Base-by-base conservation (phyloP, 768 basidiomycete genomes). In the Trametes coccinea region DNA sequence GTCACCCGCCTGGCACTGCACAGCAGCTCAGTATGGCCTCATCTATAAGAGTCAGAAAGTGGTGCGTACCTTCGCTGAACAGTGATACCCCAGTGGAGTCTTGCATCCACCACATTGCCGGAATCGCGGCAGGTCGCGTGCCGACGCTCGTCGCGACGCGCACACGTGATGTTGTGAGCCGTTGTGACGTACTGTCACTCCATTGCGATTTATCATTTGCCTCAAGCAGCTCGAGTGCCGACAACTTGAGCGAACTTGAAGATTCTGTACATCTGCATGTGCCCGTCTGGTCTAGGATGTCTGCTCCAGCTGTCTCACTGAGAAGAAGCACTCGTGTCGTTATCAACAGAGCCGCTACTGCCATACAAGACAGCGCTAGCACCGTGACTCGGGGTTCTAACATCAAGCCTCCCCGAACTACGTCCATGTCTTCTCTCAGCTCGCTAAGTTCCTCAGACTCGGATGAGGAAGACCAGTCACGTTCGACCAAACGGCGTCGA, bases 1-100 rank as follows among this genome's bases (percentile, higher is more conserved):
- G 31, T 61, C 60, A 1, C 43, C 53, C 40, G 54, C 55, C 53
- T 61, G 60, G 29, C 60, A 61, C 60, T 61, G 9, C 30, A 30
- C 2, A 37, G 17, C 17, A 2, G 6, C n/a, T 4, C 34, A 29
- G 0, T 31, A 44, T 40, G 27, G 22, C 22, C 22, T 22, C 22
- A 1, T 22, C 22, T 22, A 22, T 22, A 22, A 22, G 22, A 22
- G 22, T 22, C 22, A 22, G 22, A 3, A 8, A 9, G 43, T 46
- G 27, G 45, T 9, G 48, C 61, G 5, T 33, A 62, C 61, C 46
- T 53, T 34, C 9, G 33, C 40, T 9, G 61, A 62, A 44, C 61
- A 62, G 45, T 62, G 57, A 9, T 41, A 57, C 43, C 56, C n/a
- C n/a, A n/a, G n/a, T 56, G 17, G 22, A 17, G 22, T 22, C 45